A percentile compares a stretch with the other conserved stretches of the same genome.
Conservation (phyloP, 2,329 filamentous ascomycete genomes). For the Alternaria burnsii region DNA sequence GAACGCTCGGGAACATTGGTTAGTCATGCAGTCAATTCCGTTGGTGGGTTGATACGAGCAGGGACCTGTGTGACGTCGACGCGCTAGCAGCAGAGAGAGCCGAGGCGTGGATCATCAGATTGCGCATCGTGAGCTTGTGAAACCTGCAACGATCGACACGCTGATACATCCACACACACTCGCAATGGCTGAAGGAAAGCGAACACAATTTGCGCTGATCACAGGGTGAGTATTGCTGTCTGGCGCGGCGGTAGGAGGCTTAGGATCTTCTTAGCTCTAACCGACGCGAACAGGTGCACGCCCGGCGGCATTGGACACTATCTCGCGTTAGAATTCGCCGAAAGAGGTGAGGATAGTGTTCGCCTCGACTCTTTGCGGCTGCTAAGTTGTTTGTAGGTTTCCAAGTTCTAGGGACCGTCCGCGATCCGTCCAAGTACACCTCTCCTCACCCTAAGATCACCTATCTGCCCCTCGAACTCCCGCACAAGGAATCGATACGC, state of each 20-base stretch:
- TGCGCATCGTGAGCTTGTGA: not conserved
- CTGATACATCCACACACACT: not conserved
- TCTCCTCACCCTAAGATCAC: conserved; percentile 62
- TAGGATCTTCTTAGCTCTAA: not conserved
- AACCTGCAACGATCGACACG: not conserved
- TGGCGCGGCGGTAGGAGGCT: not conserved
- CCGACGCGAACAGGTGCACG: conserved; percentile 53
- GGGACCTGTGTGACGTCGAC: conserved; percentile 9
- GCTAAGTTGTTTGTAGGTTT: conserved; percentile 50
- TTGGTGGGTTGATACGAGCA: not conserved
- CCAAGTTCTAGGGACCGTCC: conserved; percentile 67
- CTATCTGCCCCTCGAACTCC: conserved; percentile 64
- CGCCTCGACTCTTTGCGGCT: not conserved
- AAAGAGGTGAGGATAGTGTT: conserved; percentile 41
- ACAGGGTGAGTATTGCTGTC: conserved; percentile 43
- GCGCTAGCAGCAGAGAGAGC: conserved; percentile 5
- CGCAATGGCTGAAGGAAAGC: conserved; percentile 26
- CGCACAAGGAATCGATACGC: conserved; percentile 59
- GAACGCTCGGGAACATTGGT: not conserved
- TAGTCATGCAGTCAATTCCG: not conserved
- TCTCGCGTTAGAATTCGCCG: conserved; percentile 65
- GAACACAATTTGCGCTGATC: conserved; percentile 45
- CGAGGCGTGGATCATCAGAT: conserved; percentile 1
- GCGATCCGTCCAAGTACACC: conserved; percentile 59
- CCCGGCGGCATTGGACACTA: conserved; percentile 68